phyloP scores from a whole-genome alignment of 352 stramenopile genomes.

The Phytophthora cactorum region DNA sequence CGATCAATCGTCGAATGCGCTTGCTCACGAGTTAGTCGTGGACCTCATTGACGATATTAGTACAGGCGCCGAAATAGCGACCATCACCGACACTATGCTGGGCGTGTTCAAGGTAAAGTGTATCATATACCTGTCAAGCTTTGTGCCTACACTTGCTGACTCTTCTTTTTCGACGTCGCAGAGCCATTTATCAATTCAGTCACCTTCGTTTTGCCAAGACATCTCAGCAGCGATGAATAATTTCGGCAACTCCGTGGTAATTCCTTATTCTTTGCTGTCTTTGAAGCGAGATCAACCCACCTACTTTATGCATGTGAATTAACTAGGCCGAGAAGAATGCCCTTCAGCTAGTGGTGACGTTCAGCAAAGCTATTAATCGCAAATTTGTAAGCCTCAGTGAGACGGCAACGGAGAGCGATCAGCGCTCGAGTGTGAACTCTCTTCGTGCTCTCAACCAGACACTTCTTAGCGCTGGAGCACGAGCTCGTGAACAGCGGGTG shows the following conservation, averaged over 20 bases:
- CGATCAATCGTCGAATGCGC: slow-evolving; percentile 31
- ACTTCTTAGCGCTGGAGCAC: slow-evolving; percentile 55
- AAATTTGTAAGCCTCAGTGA: slow-evolving; percentile 47
- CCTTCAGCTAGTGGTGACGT: slow-evolving; percentile 75
- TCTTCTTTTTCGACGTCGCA: slow-evolving; percentile 16
- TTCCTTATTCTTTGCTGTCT: too few species aligned
- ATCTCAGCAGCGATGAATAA: slow-evolving; percentile 46
- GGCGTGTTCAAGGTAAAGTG: slow-evolving; percentile 75
- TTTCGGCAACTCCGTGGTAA: slow-evolving; percentile 43
- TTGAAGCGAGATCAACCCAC: neutral
- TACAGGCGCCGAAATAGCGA: slow-evolving; percentile 70
- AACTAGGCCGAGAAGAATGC: slow-evolving; percentile 71
- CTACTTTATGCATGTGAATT: neutral
- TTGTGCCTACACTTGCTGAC: neutral
- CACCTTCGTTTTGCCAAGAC: slow-evolving; percentile 63
- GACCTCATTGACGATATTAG: slow-evolving; percentile 69
- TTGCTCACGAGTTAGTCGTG: slow-evolving; percentile 50
- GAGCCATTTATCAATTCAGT: slow-evolving; percentile 83
- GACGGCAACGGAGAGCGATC: slow-evolving; percentile 50
- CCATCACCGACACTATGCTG: slow-evolving; percentile 66
- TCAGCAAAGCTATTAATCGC: slow-evolving; percentile 76
- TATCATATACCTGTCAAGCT: neutral
- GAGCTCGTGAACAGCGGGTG: slow-evolving; percentile 57
- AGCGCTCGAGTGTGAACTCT: slow-evolving; percentile 66
- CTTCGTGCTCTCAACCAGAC: slow-evolving; percentile 77